These are phyloP conservation scores for Hypoxylon intermedium DNA, from an alignment of 495 filamentous ascomycete genomes.

Conservation along the genomic window DNA sequence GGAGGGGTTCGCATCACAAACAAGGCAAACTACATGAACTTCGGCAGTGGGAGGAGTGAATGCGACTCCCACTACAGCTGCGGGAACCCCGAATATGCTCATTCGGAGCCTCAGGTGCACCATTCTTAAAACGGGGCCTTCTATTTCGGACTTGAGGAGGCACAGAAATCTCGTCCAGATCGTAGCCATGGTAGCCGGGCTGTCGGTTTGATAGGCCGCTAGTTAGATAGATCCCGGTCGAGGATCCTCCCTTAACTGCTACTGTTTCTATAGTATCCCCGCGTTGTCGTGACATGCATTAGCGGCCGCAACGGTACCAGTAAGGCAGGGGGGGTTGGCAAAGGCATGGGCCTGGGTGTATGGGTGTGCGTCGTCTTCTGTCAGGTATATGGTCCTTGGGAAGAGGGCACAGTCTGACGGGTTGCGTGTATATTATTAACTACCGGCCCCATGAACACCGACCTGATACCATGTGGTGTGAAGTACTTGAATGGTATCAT, in stretches of 20 bases:
- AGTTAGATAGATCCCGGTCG: slow-evolving; percentile 20
- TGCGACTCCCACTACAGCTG: not conserved
- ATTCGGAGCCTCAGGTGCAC: slow-evolving; percentile 22
- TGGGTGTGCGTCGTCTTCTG: not conserved
- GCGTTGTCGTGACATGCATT: slow-evolving; percentile 33
- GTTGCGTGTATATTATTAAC: slow-evolving; percentile 15
- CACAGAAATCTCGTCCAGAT: slow-evolving; percentile 7
- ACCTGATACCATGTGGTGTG: not conserved
- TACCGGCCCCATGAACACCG: slow-evolving; percentile 9
- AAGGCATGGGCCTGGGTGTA: not conserved
- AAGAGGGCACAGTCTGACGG: slow-evolving; percentile 2
- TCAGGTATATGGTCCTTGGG: not conserved
- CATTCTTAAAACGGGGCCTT: not conserved
- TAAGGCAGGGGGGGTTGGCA: slow-evolving; percentile 11
- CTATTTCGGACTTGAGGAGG: slow-evolving; percentile 12
- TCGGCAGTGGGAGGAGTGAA: not conserved
- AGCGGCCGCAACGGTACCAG: slow-evolving; percentile 8
- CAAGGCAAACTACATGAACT: not conserved
- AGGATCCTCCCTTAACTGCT: slow-evolving; percentile 1
- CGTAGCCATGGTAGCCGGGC: slow-evolving; percentile 12
- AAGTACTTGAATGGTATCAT: slow-evolving; percentile 26
- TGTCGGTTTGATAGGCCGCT: slow-evolving; percentile 37
- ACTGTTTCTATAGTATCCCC: slow-evolving; percentile 29
- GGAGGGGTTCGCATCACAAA: not conserved
- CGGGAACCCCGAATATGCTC: slow-evolving; percentile 16